phyloP scores from a whole-genome alignment of 2,329 filamentous ascomycete species.

The Cercospora sojina region DNA sequence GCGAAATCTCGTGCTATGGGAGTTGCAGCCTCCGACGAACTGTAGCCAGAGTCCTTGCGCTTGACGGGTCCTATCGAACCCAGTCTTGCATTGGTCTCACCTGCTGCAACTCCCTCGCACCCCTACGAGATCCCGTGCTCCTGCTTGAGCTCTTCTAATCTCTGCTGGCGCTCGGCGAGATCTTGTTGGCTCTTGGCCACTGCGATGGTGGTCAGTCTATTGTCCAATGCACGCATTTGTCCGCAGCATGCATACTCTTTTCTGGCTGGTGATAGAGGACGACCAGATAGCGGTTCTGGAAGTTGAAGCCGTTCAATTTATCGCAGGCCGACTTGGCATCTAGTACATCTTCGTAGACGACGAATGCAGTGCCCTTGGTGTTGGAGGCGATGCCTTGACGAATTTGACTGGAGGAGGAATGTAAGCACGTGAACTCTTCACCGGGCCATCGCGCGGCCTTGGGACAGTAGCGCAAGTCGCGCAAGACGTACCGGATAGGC shows the following conservation, averaged over 20 bases:
- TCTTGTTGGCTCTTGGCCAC: conserved; percentile 69
- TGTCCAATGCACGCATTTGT: background rate
- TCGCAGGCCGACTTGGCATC: conserved; percentile 99
- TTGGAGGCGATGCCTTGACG: conserved; percentile 96
- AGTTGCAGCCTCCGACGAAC: conserved; percentile 29
- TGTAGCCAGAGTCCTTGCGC: conserved; percentile 33
- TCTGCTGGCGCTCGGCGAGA: conserved; percentile 88
- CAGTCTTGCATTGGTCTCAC: conserved; percentile 29
- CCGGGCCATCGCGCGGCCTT: conserved; percentile 5
- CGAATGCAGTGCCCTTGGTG: conserved; percentile 97
- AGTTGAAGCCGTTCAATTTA: conserved; percentile 99
- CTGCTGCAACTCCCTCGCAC: conserved; percentile 35
- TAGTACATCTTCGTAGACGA: conserved; percentile 99
- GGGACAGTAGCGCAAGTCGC: background rate
- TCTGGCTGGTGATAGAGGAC: conserved; percentile 66
- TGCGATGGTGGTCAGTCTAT: conserved; percentile 16
- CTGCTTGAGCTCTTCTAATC: conserved; percentile 96
- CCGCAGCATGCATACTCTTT: conserved; percentile 13
- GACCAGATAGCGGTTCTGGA: conserved; percentile 98
- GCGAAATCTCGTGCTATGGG: conserved; percentile 32
- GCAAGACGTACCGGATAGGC: conserved; percentile 73
- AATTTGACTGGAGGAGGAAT: conserved; percentile 69
- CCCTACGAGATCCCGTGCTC: conserved; percentile 95
- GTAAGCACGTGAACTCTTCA: conserved; percentile 14
- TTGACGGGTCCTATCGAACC: conserved; percentile 20